Percentiles rank a stretch among this genome's conserved stretches.
phyloP scores from a whole-genome alignment of 805 yeast species.

The Candida nonsorbophila region DNA sequence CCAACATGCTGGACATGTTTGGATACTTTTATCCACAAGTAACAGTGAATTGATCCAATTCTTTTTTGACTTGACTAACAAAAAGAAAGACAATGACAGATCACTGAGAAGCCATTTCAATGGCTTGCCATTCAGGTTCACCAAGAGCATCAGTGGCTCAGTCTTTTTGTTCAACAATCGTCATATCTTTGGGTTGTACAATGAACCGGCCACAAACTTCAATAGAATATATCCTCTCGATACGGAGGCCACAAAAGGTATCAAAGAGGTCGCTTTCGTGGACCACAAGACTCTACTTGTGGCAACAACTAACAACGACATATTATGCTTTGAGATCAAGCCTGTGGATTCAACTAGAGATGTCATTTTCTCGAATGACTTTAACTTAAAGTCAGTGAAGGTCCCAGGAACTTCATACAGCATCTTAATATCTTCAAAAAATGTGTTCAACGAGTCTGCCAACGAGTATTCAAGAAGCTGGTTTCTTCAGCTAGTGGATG shows the following conservation, averaged over 20 bases:
- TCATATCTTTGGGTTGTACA: slow-evolving; percentile 5
- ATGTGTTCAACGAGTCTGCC: slow-evolving; percentile 6
- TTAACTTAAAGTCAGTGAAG: slow-evolving; percentile 12
- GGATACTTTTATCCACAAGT: too few species aligned
- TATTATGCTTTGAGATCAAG: slow-evolving; percentile 4
- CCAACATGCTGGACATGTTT: too few species aligned
- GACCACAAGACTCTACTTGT: slow-evolving; percentile 5
- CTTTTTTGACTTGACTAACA: slow-evolving; percentile 5
- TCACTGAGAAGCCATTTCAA: slow-evolving; percentile 2
- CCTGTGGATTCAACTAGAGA: slow-evolving; percentile 2
- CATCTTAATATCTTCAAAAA: slow-evolving; percentile 13
- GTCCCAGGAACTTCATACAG: slow-evolving; percentile 8
- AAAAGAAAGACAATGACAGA: slow-evolving; percentile 1
- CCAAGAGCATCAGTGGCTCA: slow-evolving; percentile 2
- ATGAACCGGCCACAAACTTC: slow-evolving; percentile 5
- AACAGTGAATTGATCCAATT: slow-evolving; percentile 11
- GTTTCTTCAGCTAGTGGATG: slow-evolving; percentile 12
- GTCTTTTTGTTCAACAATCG: slow-evolving; percentile 10
- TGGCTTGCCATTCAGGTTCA: slow-evolving; percentile 12
- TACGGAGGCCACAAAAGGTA: slow-evolving; percentile 1
- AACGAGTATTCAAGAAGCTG: slow-evolving; percentile 11
- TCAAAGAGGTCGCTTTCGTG: slow-evolving; percentile 10
- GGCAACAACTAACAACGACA: slow-evolving; percentile 3
- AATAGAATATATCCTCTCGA: slow-evolving; percentile 5
- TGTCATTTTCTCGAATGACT: slow-evolving; percentile 11